phyloP scores from a whole-genome alignment of 1,139 yeast species.

The Saccharomyces hybrid region DNA sequence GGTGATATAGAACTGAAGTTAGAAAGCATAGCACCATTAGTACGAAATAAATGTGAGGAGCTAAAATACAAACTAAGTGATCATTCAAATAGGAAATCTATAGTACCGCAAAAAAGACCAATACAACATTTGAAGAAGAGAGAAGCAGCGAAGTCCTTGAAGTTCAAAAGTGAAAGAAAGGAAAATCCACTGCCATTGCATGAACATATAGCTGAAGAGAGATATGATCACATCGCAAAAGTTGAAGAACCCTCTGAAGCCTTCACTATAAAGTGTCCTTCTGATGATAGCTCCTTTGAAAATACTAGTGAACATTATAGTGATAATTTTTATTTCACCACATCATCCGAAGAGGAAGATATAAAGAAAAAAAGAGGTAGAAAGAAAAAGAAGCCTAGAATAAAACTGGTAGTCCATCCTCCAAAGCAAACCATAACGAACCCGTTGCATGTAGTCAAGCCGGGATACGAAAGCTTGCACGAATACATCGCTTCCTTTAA shows the following conservation, averaged over 20 bases:
- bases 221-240: not conserved
- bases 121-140: not conserved
- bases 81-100: not conserved
- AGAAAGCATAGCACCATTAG: slow-evolving; percentile 9
- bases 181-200: not conserved
- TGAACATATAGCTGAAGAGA: not conserved
- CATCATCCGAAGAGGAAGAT: slow-evolving; percentile 29
- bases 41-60: slow-evolving; percentile 14
- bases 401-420: slow-evolving; percentile 38
- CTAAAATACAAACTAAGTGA: slow-evolving; percentile 5
- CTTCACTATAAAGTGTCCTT: not conserved
- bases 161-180: not conserved
- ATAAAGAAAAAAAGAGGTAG: slow-evolving; percentile 10
- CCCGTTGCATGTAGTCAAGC: slow-evolving; percentile 56
- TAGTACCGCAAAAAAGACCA: not conserved
- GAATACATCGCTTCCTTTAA: slow-evolving; percentile 44
- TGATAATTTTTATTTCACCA: slow-evolving; percentile 25
- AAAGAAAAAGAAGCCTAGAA: slow-evolving; percentile 17
- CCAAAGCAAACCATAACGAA: slow-evolving; percentile 64
- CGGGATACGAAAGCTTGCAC: slow-evolving; percentile 36
- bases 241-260: not conserved
- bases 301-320: slow-evolving; percentile 7
- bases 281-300: not conserved
- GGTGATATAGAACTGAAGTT: not conserved
- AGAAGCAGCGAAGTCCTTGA: not conserved